Evolutionary conservation across 2,329 filamentous ascomycete genomes (phyloP), one percentile per base, ranked within the genome.

Genomic region (Alternaria triticimaculans): DNA sequence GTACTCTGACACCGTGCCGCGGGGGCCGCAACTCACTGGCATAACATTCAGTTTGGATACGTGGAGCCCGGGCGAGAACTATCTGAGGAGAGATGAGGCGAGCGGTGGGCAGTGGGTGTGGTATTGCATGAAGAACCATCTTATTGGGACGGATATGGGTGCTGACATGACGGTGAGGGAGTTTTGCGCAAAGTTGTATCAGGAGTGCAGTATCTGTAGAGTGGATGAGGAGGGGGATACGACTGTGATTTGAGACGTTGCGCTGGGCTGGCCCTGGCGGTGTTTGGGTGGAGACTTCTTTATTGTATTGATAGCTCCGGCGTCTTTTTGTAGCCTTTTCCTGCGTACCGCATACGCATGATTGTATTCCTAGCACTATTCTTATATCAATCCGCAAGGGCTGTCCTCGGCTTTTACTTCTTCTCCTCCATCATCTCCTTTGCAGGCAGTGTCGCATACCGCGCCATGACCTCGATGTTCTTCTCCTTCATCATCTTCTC

Each of bases 391-490:
- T 11, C 1, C 6, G 8, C 3, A 15, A 9, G 37, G 2, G 33
- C 6, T 3, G 0, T 15, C 21, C 11, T n/a, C 14, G 2, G 11
- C n/a, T 37, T 63, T 62, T 44, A 63, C 33, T 60, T 63, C 54
- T 65, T 68, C 61, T 76, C 73, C 51, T 63, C 66, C 57, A 76
- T 65, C 78, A 82, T 79, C 66, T 79, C 79, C 62, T 78, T 76
- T 8, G 82, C 82, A 8, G 83, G 79, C 61, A 86, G 75, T 7
- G 84, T 87, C 25, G 84, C 84, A 80, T 82, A 87, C 65, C 81
- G 74, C 11, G 78, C 76, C 85, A 86, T 85, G 15, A 84, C 84
- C 69, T 82, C 80, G 62, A 82, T 65, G 67, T 84, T 84, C 56
- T 82, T 82, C 73, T 86, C 83, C 44, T 81, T 81, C 15, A 82